Evolutionary conservation across 2,329 filamentous ascomycete species (phyloP), one percentile per base, ranked within the genome.

Genomic region (Chrysoporthe austroafricana): DNA sequence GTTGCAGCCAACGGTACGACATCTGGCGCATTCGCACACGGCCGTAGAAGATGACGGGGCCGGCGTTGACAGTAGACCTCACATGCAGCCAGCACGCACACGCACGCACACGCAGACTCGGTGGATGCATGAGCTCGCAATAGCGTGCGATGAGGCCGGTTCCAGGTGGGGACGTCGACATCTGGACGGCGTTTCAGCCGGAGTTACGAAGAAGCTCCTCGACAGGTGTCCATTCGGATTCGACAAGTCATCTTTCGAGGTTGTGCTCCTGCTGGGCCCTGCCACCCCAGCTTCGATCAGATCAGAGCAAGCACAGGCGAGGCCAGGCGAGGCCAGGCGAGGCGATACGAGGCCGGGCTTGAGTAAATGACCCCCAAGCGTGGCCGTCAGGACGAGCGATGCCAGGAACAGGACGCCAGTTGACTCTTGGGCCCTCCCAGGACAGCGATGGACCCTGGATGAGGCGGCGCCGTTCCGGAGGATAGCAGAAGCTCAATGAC

Each of bases 121-220:
- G 57, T 32, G 57, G 34, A n/a, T 18, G 34, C 34, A 57, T 57
- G 54, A 39, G 34, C 34, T 60, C 16, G 57, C 42, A 32, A 26
- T 13, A 46, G 46, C 16, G 34, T 39, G 44, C 61, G 62, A 21
- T 56, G 36, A 21, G 43, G 48, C 26, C 16, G 16, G 32, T 50
- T 36, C 56, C 26, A 52, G 57, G 56, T 21, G 36, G 18, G 46
- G 39, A 48, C 16, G 11, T 54, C 8, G 21, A n/a, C 32, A 56
- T 66, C 50, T 43, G 36, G 50, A 21, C 42, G 32, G 60, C 26
- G 65, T 66, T 66, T 66, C 65, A 66, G 65, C 65, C 65, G 50
- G 62, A 52, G 59, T 59, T 63, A 63, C 42, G 50, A 50, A 34
- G 26, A 36, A 16, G 8, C 52, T 48, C 54, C 52, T 58, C 52